Evolutionary conservation across 306 rosid species (phyloP).

Genomic region (Betula pendula): DNA sequence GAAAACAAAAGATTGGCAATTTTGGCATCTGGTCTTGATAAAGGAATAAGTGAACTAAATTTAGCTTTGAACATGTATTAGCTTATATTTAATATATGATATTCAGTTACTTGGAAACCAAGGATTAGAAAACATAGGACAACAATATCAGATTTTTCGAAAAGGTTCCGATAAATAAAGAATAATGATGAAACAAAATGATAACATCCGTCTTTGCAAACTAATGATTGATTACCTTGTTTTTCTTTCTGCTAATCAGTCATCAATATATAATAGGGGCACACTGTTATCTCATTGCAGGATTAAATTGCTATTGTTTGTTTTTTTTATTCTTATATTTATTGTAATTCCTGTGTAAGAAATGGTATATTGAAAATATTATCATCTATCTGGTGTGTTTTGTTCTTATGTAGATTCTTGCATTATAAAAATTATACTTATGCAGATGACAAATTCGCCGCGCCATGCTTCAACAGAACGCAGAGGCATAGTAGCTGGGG

Average conservation of each 20-base stretch:
- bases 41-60: background rate
- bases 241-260: background rate
- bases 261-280: background rate
- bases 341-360: background rate
- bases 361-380: background rate
- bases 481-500: conserved; percentile 48
- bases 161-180: background rate
- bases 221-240: background rate
- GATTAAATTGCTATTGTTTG: background rate
- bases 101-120: background rate
- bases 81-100: background rate
- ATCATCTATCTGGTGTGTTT: background rate
- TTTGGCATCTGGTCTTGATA: background rate
- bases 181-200: background rate
- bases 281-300: background rate
- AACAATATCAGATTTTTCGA: background rate
- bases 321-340: background rate
- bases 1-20: background rate
- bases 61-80: background rate
- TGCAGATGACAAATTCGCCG: conserved; percentile 60
- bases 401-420: background rate
- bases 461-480: conserved; percentile 50
- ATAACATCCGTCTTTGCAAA: background rate
- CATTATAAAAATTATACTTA: background rate
- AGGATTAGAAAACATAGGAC: background rate